phyloP scores from a whole-genome alignment of 2,329 filamentous ascomycete genomes.

The Metarhizium humberi region DNA sequence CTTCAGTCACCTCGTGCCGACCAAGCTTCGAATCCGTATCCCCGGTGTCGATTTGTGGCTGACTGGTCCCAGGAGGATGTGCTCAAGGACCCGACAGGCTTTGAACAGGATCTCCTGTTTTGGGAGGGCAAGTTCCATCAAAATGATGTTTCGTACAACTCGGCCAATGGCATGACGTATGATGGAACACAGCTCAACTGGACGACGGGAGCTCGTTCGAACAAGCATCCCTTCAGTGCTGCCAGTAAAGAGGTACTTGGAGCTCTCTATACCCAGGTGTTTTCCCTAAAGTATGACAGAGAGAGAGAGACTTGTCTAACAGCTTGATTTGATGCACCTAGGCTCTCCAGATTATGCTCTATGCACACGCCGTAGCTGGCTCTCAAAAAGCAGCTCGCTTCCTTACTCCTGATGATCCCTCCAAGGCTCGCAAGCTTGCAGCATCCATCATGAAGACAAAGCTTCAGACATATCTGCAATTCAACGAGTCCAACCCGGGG shows the following conservation, averaged over 20 bases:
- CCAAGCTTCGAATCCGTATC: not conserved
- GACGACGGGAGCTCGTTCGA: conserved; percentile 23
- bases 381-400: conserved; percentile 28
- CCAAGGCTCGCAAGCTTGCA: conserved; percentile 21
- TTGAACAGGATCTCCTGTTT: conserved; percentile 27
- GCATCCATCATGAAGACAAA: conserved; percentile 28
- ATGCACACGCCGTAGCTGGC: conserved; percentile 29
- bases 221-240: conserved; percentile 30
- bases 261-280: not conserved
- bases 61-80: conserved; percentile 20
- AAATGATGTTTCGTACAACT: conserved; percentile 30
- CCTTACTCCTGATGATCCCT: conserved; percentile 23
- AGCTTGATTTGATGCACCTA: conserved; percentile 5
- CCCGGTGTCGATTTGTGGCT: conserved; percentile 21
- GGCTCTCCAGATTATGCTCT: conserved; percentile 34
- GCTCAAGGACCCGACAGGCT: conserved; percentile 18
- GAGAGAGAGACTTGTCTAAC: not conserved
- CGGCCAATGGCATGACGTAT: conserved; percentile 31
- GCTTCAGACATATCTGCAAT: conserved; percentile 27
- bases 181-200: conserved; percentile 29
- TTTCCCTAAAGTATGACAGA: not conserved
- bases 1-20: not conserved
- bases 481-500: conserved; percentile 31
- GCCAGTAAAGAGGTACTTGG: conserved; percentile 23
- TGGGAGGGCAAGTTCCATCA: conserved; percentile 36